Evolutionary conservation across 768 basidiomycete species (phyloP), one percentile per base, ranked within the genome.

Genomic region (Tulasnella calospora): DNA sequence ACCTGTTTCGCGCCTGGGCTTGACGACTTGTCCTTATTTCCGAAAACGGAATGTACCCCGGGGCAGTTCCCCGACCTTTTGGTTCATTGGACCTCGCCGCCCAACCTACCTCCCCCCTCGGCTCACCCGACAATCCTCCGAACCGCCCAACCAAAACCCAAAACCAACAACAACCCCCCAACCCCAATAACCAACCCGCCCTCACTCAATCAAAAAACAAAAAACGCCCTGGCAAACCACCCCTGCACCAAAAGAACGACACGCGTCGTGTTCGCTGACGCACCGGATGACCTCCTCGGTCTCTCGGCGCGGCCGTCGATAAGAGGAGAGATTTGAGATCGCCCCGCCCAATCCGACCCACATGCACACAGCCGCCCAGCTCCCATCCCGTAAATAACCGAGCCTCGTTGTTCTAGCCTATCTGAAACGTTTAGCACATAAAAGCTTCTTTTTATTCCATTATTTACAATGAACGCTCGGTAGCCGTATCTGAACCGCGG

Each of bases 51-150:
- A 67, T 30, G 61, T 19, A 67, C 61, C 61, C 61, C 61, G 61
- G 61, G 61, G 30, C 61, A 67, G 30, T 35, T 67, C 61, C 61
- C 61, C 61, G 61, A 67, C 33, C 61, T 67, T 15, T 35, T 9
- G 61, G 61, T 67, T 30, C 61, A 67, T 30, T 67, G 61, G 61
- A 67, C 61, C 61, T 67, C 61, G 61, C 61, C 61, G 61, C 21
- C 61, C 33, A 67, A 67, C 61, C 27, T 67, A 35, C 27, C 33
- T 35, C 8, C 61, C 33, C 61, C 61, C 61, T 67, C 61, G 61
- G 61, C 61, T 67, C 61, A 35, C 61, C 33, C 61, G 51, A 51
- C 51, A 23, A 7, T 51, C 51, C 51, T 51, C n/a, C 51, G 51
- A 23, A 51, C 51, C 51, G 51, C n/a, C 51, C 51, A 7, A 7